A percentile compares a stretch with the other conserved stretches of the same genome.
phyloP scores from a whole-genome alignment of 352 stramenopile genomes.

The Phytopythium vexans region DNA sequence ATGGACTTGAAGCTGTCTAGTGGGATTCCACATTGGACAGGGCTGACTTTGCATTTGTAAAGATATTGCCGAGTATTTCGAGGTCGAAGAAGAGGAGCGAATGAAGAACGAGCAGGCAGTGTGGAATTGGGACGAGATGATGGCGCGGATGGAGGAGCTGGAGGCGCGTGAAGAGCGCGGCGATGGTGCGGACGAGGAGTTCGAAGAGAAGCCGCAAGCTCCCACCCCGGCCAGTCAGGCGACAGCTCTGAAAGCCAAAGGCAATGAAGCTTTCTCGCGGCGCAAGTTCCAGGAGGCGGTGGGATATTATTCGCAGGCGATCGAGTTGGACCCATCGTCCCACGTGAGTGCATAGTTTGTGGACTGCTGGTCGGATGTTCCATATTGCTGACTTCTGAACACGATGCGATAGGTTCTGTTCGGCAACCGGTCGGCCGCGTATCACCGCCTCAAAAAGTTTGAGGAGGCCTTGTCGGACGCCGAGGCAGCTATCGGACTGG shows the following conservation, averaged over 20 bases:
- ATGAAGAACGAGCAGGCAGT: constrained; percentile 49
- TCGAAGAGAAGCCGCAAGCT: constrained; percentile 15
- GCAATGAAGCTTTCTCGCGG: constrained; percentile 75
- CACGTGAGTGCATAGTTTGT: constrained; percentile 39
- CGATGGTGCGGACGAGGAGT: constrained; percentile 16
- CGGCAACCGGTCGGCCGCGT: constrained; percentile 76
- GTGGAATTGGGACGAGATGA: constrained; percentile 85
- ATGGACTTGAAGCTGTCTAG: too few species aligned
- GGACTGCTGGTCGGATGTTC: neutral
- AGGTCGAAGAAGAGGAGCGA: constrained; percentile 79
- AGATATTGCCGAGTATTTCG: constrained; percentile 84
- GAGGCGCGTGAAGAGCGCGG: constrained; percentile 56
- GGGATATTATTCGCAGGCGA: constrained; percentile 87
- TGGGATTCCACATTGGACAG: neutral
- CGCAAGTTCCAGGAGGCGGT: constrained; percentile 76
- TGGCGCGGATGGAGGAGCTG: constrained; percentile 83
- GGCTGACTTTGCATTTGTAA: neutral
- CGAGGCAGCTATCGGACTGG: constrained; percentile 51
- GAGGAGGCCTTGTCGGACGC: constrained; percentile 61
- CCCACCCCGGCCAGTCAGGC: constrained; percentile 23
- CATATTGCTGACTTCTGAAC: constrained; percentile 1
- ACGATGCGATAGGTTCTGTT: constrained; percentile 58
- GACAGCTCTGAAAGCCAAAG: constrained; percentile 62
- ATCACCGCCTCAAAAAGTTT: constrained; percentile 72
- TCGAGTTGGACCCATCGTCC: constrained; percentile 63